Conservation (phyloP, 345 rosid genomes). For the Brassica rapa region DNA sequence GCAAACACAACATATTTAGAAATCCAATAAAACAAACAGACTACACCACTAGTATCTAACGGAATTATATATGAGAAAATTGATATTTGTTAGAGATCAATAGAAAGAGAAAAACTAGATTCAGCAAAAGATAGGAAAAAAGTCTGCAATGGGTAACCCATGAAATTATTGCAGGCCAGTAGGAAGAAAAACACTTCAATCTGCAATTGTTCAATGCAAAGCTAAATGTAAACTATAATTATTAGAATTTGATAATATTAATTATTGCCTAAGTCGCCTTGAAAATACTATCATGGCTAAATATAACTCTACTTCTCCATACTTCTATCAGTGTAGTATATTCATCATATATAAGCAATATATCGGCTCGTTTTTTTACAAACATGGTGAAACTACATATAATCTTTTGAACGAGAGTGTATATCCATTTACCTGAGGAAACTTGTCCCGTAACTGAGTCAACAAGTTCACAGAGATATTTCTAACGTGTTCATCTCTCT, state of each 20-base stretch:
- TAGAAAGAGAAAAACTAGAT: constrained; percentile 14
- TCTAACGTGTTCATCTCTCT: constrained; percentile 92
- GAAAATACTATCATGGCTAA: constrained; percentile 4
- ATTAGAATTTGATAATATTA: constrained; percentile 6
- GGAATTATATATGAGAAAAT: constrained; percentile 12
- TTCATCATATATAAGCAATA: not conserved
- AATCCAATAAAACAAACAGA: constrained; percentile 12
- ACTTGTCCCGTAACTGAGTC: constrained; percentile 91
- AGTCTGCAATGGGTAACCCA: constrained; percentile 1
- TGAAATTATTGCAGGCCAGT: constrained; percentile 1
- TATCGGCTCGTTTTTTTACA: constrained; percentile 25
- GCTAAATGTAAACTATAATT: not conserved
- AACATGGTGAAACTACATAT: constrained; percentile 18
- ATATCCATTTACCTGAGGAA: constrained; percentile 76
- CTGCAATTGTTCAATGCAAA: constrained; percentile 12
- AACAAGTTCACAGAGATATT: constrained; percentile 83
- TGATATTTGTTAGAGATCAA: constrained; percentile 15
- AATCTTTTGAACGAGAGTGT: constrained; percentile 5
- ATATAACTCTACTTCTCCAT: constrained; percentile 2
- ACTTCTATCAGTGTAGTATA: not conserved
- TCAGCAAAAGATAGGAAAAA: not conserved
- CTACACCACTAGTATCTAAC: constrained; percentile 12
- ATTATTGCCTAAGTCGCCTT: not conserved
- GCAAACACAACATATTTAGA: not conserved
- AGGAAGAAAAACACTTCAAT: constrained; percentile 7